Evolutionary conservation across 331 rosid species (phyloP).

Genomic region (Erythrophleum ivorense): DNA sequence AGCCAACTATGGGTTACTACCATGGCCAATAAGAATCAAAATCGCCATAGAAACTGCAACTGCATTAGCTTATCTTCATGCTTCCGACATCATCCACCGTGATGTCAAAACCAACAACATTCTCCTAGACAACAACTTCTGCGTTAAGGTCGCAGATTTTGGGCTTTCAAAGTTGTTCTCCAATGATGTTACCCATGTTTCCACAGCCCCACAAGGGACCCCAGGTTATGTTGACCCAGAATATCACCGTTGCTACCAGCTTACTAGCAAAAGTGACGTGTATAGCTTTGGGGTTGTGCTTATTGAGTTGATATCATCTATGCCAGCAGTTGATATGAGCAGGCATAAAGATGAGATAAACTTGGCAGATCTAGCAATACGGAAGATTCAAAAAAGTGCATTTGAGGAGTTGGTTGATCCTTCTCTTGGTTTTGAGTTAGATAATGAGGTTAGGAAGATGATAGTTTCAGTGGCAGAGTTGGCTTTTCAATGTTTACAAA

Average conservation of each 20-base stretch:
- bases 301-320: conserved; percentile 66
- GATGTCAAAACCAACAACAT: conserved; percentile 82
- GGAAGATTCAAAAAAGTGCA: conserved; percentile 53
- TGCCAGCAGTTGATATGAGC: conserved; percentile 59
- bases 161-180: conserved; percentile 80
- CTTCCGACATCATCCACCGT: conserved; percentile 68
- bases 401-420: conserved; percentile 57
- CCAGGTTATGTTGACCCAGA: conserved; percentile 84
- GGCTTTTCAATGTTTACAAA: conserved; percentile 70
- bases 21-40: conserved; percentile 65
- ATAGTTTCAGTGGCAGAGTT: conserved; percentile 57
- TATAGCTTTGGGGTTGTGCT: conserved; percentile 78
- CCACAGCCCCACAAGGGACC: conserved; percentile 86
- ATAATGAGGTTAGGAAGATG: conserved; percentile 48
- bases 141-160: conserved; percentile 77
- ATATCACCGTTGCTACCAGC: conserved; percentile 60
- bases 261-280: conserved; percentile 71
- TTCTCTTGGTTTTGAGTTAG: conserved; percentile 62
- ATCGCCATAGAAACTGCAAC: conserved; percentile 78
- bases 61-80: conserved; percentile 74
- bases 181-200: conserved; percentile 61
- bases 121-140: conserved; percentile 57
- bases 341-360: conserved; percentile 63
- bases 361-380: conserved; percentile 51
- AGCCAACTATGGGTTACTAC: conserved; percentile 42